A percentile compares a stretch with the other conserved stretches of the same genome.
Evolutionary conservation across 1,284 basidiomycete genomes (phyloP).

Genomic region (Porodaedalea pini): DNA sequence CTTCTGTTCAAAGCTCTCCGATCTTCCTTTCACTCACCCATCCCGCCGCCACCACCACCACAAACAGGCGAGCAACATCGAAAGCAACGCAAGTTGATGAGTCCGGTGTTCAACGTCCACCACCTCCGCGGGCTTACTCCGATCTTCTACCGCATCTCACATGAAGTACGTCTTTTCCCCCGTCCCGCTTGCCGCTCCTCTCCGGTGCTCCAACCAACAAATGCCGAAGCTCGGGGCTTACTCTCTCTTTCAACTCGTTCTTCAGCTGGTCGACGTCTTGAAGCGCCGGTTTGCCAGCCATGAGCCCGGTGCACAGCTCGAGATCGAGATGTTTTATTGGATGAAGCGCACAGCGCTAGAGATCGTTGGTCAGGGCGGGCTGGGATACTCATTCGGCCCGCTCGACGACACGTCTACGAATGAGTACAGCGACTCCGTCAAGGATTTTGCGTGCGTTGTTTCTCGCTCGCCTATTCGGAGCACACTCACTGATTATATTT

Average conservation of each 20-base stretch:
- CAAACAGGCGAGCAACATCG: conserved; percentile 24
- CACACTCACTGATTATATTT: background rate
- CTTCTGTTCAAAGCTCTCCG: background rate
- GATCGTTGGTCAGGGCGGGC: conserved; percentile 38
- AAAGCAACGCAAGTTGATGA: conserved; percentile 24
- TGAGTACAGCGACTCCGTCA: conserved; percentile 18
- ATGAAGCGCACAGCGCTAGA: conserved; percentile 38
- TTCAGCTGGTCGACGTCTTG: conserved; percentile 19
- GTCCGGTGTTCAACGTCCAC: conserved; percentile 26
- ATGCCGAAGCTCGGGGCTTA: background rate
- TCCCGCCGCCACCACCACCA: background rate
- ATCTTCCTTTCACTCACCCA: background rate
- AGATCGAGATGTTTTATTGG: conserved; percentile 36
- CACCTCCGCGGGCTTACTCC: conserved; percentile 26
- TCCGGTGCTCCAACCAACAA: background rate
- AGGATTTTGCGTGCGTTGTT: conserved; percentile 17
- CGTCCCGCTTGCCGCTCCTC: background rate
- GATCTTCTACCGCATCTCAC: conserved; percentile 23
- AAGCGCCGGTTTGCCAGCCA: conserved; percentile 28
- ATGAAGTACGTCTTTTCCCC: conserved; percentile 9
- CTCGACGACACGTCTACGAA: conserved; percentile 22
- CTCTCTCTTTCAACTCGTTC: background rate
- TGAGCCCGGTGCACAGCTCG: background rate
- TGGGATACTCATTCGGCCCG: conserved; percentile 39
- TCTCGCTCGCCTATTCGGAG: background rate